Base-by-base conservation (phyloP, 129 eudicot genomes). In the Arctium lappa region DNA sequence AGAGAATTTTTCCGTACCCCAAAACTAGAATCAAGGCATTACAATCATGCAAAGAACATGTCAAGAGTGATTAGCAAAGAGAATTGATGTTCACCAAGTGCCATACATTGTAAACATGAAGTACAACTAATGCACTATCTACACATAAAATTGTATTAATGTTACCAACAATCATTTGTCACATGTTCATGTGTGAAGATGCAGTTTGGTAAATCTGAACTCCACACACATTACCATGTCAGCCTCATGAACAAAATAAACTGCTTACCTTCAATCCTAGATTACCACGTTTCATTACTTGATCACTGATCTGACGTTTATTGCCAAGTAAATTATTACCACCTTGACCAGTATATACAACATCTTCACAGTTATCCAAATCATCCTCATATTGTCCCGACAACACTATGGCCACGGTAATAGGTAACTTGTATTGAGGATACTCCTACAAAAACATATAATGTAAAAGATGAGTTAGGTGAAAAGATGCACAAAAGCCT, bases 361-460 rank as follows among this genome's bases (percentile, higher is more conserved):
- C 86, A 13, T 96, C 96, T 34, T 89, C 94, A 15, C 87, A 89
- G 66, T 96, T 93, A 84, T 96, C 99, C 8, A 88, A 78, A 38
- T 96, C 98, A 74, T 96, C 99, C 75, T 96, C 99, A 79, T 96
- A 96, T 15, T 91, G 97, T 16, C 99, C 99, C 3, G 99, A 96
- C 82, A 96, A 33, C 37, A 96, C 96, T 73, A 96, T 96, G 9
- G 98, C 92, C 33, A 88, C 82, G 29, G 98, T 85, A 48, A 96
- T 75, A 2, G 99, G 99, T 38, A 91, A 83, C 33, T 50, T 86
- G 81, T 89, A 86, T 16, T 75, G 79, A 1, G 79, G 73, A 72
- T 68, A 83, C 29, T 63, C 88, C 98, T 93, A 86, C 85, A 86
- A 66, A 34, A 88, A 69, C 27, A 69, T 9, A 44, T 32, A 4